Percentiles rank a stretch among this genome's conserved stretches.
Conservation (phyloP, 345 rosid genomes). For the Euphorbia peplus region DNA sequence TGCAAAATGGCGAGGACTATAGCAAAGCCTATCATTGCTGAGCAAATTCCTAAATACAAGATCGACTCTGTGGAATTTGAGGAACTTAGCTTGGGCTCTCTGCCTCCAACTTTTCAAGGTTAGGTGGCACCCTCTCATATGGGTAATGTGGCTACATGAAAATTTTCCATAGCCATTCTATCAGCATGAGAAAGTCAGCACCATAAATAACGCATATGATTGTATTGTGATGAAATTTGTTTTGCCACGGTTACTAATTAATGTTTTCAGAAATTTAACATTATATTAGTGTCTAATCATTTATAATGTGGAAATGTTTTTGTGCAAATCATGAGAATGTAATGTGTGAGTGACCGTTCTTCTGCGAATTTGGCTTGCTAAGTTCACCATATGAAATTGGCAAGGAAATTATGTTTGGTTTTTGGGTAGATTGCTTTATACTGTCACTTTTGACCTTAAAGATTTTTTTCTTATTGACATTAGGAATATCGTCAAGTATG, state of each 20-base stretch:
- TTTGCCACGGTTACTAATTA: not conserved
- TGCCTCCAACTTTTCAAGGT: constrained; percentile 33
- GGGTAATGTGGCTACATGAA: not conserved
- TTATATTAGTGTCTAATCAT: not conserved
- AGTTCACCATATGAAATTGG: not conserved
- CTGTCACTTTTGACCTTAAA: not conserved
- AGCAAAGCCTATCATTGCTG: constrained; percentile 34
- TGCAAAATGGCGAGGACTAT: constrained; percentile 28
- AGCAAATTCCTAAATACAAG: constrained; percentile 37
- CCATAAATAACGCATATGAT: not conserved
- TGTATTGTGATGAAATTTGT: not conserved
- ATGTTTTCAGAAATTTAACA: not conserved
- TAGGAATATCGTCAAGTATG: not conserved
- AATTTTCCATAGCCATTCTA: too few relatives aligned
- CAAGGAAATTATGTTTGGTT: not conserved
- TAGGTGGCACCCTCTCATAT: not conserved
- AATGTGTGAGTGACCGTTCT: not conserved
- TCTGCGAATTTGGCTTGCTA: not conserved
- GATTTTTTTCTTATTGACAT: not conserved
- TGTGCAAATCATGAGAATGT: not conserved
- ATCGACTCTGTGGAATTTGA: constrained; percentile 33
- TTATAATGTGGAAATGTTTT: not conserved
- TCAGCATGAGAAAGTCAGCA: not conserved
- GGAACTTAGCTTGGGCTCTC: constrained; percentile 30
- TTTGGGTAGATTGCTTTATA: not conserved